Percentiles rank a stretch among this genome's conserved stretches.
Conservation (phyloP, 352 stramenopile species). For the Phytopythium delawarense region DNA sequence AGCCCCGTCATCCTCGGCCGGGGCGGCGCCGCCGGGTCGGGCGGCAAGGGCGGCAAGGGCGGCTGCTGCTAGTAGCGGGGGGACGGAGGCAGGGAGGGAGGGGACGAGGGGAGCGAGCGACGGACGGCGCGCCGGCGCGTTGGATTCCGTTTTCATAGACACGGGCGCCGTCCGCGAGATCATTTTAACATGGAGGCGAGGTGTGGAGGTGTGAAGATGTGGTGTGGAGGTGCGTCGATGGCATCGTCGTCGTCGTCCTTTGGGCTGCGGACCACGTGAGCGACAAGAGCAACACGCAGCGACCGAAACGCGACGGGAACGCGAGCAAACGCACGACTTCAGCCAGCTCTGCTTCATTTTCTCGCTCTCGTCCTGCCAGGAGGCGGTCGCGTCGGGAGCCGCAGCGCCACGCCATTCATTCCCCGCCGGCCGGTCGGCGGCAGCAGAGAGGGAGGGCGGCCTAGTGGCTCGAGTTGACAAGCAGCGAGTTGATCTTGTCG, state of each 20-base stretch:
- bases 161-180: neutral
- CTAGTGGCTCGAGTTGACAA: constrained; percentile 61
- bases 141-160: neutral
- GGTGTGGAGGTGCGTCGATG: no score
- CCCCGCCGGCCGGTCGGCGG: neutral
- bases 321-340: neutral
- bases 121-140: neutral
- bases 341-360: constrained; percentile 8
- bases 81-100: neutral
- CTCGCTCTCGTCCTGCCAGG: neutral
- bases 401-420: neutral
- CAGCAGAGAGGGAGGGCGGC: neutral
- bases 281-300: neutral
- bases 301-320: neutral
- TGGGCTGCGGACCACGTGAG: neutral
- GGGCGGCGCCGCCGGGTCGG: constrained; percentile 12
- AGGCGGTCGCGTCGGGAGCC: no score
- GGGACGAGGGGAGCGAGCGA: neutral
- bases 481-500: constrained; percentile 91
- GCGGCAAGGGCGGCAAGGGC: constrained; percentile 24
- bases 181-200: neutral
- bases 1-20: constrained; percentile 29
- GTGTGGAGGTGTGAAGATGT: no score
- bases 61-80: constrained; percentile 26
- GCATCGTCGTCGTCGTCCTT: no score